Base-by-base conservation (phyloP, 306 rosid genomes). In the Quercus rubra region DNA sequence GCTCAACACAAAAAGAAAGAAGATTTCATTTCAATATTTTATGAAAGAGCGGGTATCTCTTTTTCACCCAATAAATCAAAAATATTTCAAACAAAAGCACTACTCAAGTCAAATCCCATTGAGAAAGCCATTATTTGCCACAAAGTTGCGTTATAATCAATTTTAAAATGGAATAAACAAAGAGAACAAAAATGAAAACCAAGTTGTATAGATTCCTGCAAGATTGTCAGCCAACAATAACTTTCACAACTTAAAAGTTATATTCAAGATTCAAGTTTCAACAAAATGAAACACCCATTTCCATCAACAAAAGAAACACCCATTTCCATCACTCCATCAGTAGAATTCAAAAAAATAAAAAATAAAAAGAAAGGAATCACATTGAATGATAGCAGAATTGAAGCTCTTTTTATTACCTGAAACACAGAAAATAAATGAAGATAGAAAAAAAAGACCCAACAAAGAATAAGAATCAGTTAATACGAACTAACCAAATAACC, bases 161-260 rank as follows among this genome's bases (percentile, higher is more conserved):
- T 84, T 68, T 71, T 12, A 75, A 51, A 23, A 49, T 55, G 43
- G 30, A 27, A 55, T 14, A 9, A 68, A 67, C 14, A 64, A 18
- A 28, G 52, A 61, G 41, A 58, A 72, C 7, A 71, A 59, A 33
- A 55, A 77, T 5, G 20, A 58, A 5, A 35, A 55, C 78, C 49
- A 74, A 80, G 74, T 77, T 20, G 58, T 62, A 77, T 30, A 75
- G 83, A 79, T 78, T 80, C 83, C 71, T 55, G 51, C 68, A 59
- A 71, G 35, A 72, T 30, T 69, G 74, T 43, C 55, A 15, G 52
- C 72, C 79, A 71, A 80, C 33, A 21, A 28, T 30, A 49, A 61
- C 35, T 35, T 76, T 30, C 11, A 25, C 31, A 46, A 63, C 55
- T 12, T 30, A 25, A 56, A 56, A 17, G 35, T 20, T 12, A 35